Percentiles rank a stretch among this genome's conserved stretches.
Evolutionary conservation across 495 filamentous ascomycete species (phyloP).

Genomic region (Talaromyces stipitatus): DNA sequence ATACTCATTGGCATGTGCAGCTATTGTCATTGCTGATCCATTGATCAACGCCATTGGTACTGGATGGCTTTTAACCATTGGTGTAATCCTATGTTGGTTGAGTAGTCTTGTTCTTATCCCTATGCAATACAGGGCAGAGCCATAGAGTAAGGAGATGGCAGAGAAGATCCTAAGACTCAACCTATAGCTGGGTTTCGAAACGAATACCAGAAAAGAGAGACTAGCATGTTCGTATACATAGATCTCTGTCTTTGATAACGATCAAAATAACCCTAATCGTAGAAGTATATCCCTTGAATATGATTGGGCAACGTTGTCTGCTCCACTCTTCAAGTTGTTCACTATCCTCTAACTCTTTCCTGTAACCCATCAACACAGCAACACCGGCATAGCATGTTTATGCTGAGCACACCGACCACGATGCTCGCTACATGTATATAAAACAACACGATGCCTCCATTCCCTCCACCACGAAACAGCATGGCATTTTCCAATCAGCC

Average conservation of each 20-base stretch:
- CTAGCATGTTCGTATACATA: too few relatives aligned
- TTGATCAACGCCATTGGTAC: constrained; percentile 58
- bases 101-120: constrained; percentile 17
- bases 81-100: constrained; percentile 48
- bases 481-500: constrained; percentile 18
- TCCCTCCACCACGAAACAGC: constrained; percentile 6
- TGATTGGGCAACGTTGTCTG: background rate
- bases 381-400: background rate
- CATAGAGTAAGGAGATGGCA: constrained; percentile 3
- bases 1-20: constrained; percentile 54
- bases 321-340: background rate
- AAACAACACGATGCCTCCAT: background rate
- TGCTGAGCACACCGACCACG: background rate
- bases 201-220: too few relatives aligned
- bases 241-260: background rate
- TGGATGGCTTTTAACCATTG: constrained; percentile 62
- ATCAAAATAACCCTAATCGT: background rate
- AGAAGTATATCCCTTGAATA: background rate
- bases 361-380: background rate
- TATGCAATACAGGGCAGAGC: constrained; percentile 10
- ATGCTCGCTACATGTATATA: background rate
- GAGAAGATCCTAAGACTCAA: too few relatives aligned
- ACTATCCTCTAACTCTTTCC: background rate
- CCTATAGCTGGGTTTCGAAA: too few relatives aligned
- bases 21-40: constrained; percentile 52